Base-by-base conservation (phyloP, 2,329 filamentous ascomycete species). In the Phaeosphaeriaceae sp. region DNA sequence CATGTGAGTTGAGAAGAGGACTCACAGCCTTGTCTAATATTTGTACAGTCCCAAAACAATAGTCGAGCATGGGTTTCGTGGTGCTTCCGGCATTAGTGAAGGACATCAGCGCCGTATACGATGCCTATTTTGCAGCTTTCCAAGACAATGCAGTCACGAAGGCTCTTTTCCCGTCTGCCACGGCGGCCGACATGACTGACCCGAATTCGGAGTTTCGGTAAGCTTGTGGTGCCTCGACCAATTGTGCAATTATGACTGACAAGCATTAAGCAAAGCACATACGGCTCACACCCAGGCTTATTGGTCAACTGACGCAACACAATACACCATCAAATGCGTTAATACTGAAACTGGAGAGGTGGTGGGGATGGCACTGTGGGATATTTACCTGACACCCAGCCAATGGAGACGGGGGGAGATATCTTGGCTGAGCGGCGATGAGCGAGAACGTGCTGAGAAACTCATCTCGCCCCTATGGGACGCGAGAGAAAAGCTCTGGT, bases 271-370 rank as follows among this genome's bases (percentile, higher is more conserved):
- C 41, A 76, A 53, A 25, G 71, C 71, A 1, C 79, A 78, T 20
- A 82, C 79, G 1, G 63, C 80, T 15, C 72, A 80, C 13, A 36
- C 11, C 11, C 31, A 36, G 31, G 31, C 31, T 51, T 76, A 70
- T 42, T 76, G 73, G 75, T 68, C 77, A n/a, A 75, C 70, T 13
- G 76, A 70, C 56, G 67, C 74, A 13, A 70, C 71, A 19, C 81
- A 83, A 56, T 81, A 83, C 66, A 84, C 81, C 5, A 71, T 80
- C 58, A 84, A 84, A 69, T 81, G 78, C 48, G 72, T 83, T 24
- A 81, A 84, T 61, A 77, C 74, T 7, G 73, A 74, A 3, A 80
- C 76, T 0, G 77, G 78, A 15, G 75, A 79, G 27, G 77, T 83
- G 36, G 73, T 82, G 21, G 82, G 82, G 49, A 83, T 84, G 78